A percentile compares a stretch with the other conserved stretches of the same genome.
These are phyloP conservation scores for Cornus suecica DNA, from an alignment of 148 eudicot species.

Conservation along the genomic window DNA sequence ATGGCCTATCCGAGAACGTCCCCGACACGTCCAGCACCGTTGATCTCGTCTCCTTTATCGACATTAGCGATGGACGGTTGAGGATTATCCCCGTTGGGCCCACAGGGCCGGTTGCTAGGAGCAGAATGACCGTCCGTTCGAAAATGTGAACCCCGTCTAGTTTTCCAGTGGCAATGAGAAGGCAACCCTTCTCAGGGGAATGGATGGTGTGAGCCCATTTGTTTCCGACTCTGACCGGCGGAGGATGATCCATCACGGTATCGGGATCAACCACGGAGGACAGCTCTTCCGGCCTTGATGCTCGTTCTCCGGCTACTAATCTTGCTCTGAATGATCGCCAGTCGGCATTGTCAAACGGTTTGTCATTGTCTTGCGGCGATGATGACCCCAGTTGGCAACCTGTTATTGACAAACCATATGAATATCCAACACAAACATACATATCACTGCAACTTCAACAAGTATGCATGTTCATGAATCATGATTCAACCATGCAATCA, in stretches of 20 bases:
- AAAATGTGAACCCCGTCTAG: constrained; percentile 94
- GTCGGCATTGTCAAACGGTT: constrained; percentile 38
- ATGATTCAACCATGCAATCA: not conserved
- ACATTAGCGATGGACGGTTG: constrained; percentile 88
- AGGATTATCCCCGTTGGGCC: constrained; percentile 83
- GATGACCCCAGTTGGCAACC: constrained; percentile 50
- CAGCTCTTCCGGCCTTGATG: constrained; percentile 21
- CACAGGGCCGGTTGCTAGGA: constrained; percentile 63
- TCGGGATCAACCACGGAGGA: constrained; percentile 17
- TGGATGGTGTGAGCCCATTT: constrained; percentile 84
- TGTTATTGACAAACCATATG: constrained; percentile 9
- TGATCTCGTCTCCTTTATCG: constrained; percentile 80
- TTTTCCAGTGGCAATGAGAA: constrained; percentile 81
- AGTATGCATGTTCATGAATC: not conserved
- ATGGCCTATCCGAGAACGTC: constrained; percentile 53
- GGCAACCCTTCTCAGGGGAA: constrained; percentile 83
- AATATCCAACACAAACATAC: not conserved
- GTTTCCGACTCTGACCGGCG: constrained; percentile 24
- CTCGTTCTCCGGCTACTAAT: constrained; percentile 58
- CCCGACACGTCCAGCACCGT: constrained; percentile 49
- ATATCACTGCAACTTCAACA: not conserved
- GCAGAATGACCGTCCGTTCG: constrained; percentile 77
- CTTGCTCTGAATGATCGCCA: constrained; percentile 91
- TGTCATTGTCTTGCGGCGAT: constrained; percentile 45
- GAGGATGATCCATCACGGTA: constrained; percentile 23